These are phyloP conservation scores for Diophrys appendiculata DNA, from an alignment of 73 alveolate species.

Conservation along the genomic window DNA sequence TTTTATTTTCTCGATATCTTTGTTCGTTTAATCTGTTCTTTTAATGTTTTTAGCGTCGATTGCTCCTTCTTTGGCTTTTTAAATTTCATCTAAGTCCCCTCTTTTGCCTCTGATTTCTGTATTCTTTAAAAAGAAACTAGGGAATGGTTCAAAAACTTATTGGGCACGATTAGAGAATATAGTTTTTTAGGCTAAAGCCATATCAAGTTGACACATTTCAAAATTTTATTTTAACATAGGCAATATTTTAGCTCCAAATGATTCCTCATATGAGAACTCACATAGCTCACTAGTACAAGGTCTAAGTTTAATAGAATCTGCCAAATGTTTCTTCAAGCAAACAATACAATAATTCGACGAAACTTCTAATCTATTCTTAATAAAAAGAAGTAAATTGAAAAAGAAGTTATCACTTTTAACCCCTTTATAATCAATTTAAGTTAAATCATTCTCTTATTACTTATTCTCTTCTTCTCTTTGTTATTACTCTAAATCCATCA, in stretches of 20 bases:
- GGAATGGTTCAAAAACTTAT: conserved; percentile 65
- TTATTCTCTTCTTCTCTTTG: not conserved
- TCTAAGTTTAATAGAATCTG: conserved; percentile 23
- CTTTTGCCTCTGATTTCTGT: conserved; percentile 53
- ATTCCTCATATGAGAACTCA: conserved; percentile 59
- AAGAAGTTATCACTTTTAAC: conserved; percentile 26
- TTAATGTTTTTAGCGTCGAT: conserved; percentile 20
- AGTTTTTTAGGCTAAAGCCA: conserved; percentile 51
- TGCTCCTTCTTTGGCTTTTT: conserved; percentile 35
- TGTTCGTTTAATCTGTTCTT: conserved; percentile 29
- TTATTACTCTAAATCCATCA: not conserved
- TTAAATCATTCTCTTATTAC: not conserved
- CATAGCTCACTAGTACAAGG: conserved; percentile 32
- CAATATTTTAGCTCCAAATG: conserved; percentile 45
- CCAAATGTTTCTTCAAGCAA: conserved; percentile 16
- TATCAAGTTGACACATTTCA: conserved; percentile 27
- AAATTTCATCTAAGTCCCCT: conserved; percentile 45
- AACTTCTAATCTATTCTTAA: conserved; percentile 8
- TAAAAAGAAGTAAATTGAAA: conserved; percentile 15
- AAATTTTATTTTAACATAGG: conserved; percentile 41
- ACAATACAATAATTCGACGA: conserved; percentile 25
- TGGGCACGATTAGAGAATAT: conserved; percentile 42
- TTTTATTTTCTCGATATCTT: conserved; percentile 46
- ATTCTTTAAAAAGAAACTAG: conserved; percentile 53
- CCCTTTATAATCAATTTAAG: not conserved